Conservation (phyloP, 1,284 basidiomycete genomes). For the Tylopilus sp. region DNA sequence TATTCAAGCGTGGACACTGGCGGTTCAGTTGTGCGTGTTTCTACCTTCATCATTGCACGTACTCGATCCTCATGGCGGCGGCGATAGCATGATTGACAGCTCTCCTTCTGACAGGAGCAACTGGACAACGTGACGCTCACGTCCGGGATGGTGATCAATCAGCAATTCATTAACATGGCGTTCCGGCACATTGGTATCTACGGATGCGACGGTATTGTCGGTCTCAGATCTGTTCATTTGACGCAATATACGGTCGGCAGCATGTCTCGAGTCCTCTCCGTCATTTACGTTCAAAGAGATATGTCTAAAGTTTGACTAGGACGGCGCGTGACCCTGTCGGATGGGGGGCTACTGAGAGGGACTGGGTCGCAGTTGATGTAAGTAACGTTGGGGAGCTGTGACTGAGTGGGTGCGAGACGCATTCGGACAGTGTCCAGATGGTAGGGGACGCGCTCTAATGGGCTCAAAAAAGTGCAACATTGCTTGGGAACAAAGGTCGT, state of each 20-base stretch:
- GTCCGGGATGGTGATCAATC: conserved; percentile 52
- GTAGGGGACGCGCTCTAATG: too few species aligned
- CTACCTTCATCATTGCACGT: background rate
- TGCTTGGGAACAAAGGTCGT: too few species aligned
- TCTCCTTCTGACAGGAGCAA: conserved; percentile 63
- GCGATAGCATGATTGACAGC: conserved; percentile 58
- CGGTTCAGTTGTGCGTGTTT: conserved; percentile 46
- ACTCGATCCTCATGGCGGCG: background rate
- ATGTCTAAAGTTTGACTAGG: too few species aligned
- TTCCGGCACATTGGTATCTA: conserved; percentile 40
- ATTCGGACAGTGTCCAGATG: too few species aligned
- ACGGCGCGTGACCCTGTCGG: too few species aligned
- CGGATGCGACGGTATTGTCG: conserved; percentile 66
- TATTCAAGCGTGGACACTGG: conserved; percentile 57
- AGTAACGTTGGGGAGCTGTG: too few species aligned
- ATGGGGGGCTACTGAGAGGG: too few species aligned
- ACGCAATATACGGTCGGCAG: conserved; percentile 50
- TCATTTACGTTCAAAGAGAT: conserved; percentile 52
- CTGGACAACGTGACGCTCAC: conserved; percentile 60
- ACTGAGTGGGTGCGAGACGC: too few species aligned
- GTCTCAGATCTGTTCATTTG: conserved; percentile 65
- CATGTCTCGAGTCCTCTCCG: conserved; percentile 48
- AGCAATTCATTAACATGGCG: conserved; percentile 66
- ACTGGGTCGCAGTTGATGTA: too few species aligned
- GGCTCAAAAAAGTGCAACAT: too few species aligned